phyloP scores from a whole-genome alignment of 805 yeast species.

The Candida mattraensis region DNA sequence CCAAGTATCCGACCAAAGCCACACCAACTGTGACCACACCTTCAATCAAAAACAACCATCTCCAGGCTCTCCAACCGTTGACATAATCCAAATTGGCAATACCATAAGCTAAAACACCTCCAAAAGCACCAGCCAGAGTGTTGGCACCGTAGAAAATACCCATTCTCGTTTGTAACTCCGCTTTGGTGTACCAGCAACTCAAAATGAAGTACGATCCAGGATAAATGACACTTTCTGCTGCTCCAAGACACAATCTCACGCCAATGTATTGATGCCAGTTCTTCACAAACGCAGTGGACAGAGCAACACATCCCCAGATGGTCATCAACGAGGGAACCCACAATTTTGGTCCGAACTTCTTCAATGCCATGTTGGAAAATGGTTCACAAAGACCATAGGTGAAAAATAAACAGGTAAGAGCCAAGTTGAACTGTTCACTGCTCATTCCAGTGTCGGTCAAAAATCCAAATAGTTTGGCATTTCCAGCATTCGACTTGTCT shows the following conservation, averaged over 20 bases:
- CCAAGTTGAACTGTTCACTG: slow-evolving; percentile 41
- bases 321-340: slow-evolving; percentile 38
- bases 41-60: slow-evolving; percentile 53
- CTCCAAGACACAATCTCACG: slow-evolving; percentile 40
- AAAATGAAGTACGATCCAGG: slow-evolving; percentile 42
- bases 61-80: slow-evolving; percentile 45
- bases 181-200: slow-evolving; percentile 39
- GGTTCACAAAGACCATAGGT: slow-evolving; percentile 44
- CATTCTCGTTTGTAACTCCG: slow-evolving; percentile 38
- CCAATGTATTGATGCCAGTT: slow-evolving; percentile 26
- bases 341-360: slow-evolving; percentile 39
- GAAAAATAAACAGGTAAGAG: slow-evolving; percentile 41
- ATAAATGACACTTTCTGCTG: slow-evolving; percentile 43
- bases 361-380: slow-evolving; percentile 36
- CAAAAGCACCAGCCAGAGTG: slow-evolving; percentile 37
- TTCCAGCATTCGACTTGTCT: slow-evolving; percentile 38
- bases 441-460: slow-evolving; percentile 30
- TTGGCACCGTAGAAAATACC: slow-evolving; percentile 39
- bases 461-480: slow-evolving; percentile 34
- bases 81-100: slow-evolving; percentile 34
- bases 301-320: slow-evolving; percentile 40
- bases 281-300: slow-evolving; percentile 35
- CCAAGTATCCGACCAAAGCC: slow-evolving; percentile 31
- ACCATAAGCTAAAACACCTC: slow-evolving; percentile 40
- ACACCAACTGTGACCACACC: slow-evolving; percentile 40